A percentile compares a stretch with the other conserved stretches of the same genome.
phyloP scores from a whole-genome alignment of 257 asterid genomes.

The Striga asiatica region DNA sequence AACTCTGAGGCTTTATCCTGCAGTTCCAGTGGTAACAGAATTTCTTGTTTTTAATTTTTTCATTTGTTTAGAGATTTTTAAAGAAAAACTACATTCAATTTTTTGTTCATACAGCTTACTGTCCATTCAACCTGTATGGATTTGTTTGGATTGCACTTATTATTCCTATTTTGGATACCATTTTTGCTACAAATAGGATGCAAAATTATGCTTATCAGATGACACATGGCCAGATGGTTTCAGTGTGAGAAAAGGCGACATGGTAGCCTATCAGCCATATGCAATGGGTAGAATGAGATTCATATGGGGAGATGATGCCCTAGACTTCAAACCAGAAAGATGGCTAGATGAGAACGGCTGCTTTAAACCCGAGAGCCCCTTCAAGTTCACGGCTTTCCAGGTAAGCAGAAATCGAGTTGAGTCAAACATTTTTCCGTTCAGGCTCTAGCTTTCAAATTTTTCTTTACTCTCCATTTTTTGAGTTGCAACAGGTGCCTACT shows the following conservation, averaged over 20 bases:
- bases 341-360: constrained; percentile 43
- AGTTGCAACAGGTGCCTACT: no score
- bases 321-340: constrained; percentile 44
- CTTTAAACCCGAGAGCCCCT: constrained; percentile 36
- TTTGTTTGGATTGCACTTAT: no score
- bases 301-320: constrained; percentile 51
- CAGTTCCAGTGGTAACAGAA: constrained; percentile 68
- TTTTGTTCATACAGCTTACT: no score
- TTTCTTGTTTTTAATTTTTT: no score
- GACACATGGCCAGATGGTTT: constrained; percentile 44
- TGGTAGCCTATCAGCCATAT: constrained; percentile 39
- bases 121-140: no score
- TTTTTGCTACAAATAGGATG: constrained; percentile 21
- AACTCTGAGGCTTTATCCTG: constrained; percentile 56
- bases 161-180: background rate
- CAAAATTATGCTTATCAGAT: constrained; percentile 33
- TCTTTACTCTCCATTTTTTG: no score
- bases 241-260: constrained; percentile 33
- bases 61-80: no score
- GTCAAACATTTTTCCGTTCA: no score
- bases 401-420: constrained; percentile 13
- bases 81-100: no score
- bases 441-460: no score
- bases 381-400: constrained; percentile 54
- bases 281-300: constrained; percentile 57